phyloP scores from a whole-genome alignment of 2,329 filamentous ascomycete species.

The Helminthosporium solani region DNA sequence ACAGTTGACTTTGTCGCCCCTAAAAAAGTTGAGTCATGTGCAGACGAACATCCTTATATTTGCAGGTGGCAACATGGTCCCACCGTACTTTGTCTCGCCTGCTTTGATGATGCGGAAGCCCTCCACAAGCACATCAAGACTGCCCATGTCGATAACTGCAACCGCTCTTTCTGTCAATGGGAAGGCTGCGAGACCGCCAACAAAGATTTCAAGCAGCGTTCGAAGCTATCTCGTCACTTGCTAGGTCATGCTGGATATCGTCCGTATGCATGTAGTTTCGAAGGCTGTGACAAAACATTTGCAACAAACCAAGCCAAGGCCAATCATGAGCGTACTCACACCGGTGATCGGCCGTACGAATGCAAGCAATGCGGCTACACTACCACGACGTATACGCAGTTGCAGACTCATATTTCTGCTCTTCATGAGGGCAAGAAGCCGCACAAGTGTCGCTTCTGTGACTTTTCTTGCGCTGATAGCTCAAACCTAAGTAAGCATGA shows the following conservation, averaged over 20 bases:
- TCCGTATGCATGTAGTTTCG: conserved; percentile 39
- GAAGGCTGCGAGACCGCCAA: conserved; percentile 33
- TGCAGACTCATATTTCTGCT: conserved; percentile 42
- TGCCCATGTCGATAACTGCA: conserved; percentile 38
- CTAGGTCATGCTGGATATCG: conserved; percentile 41
- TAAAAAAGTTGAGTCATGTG: conserved; percentile 1
- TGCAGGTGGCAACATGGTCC: conserved; percentile 39
- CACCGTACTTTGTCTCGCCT: conserved; percentile 28
- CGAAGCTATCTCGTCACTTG: conserved; percentile 41
- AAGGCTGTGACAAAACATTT: conserved; percentile 41
- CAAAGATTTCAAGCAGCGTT: conserved; percentile 44
- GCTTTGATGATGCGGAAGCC: conserved; percentile 28
- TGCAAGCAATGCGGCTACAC: conserved; percentile 41
- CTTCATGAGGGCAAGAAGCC: conserved; percentile 40
- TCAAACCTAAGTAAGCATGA: conserved; percentile 43
- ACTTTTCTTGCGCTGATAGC: conserved; percentile 41
- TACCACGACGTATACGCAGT: conserved; percentile 43
- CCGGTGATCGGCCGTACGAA: conserved; percentile 38
- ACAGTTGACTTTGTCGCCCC: conserved; percentile 4
- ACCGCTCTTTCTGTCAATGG: conserved; percentile 40
- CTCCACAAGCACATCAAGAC: conserved; percentile 41
- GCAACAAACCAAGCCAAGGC: conserved; percentile 45
- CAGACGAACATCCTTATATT: conserved; percentile 15
- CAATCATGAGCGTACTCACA: conserved; percentile 43
- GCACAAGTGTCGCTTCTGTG: conserved; percentile 42